These are phyloP conservation scores for Lepraria neglecta DNA, from an alignment of 495 filamentous ascomycete genomes.

Conservation along the genomic window DNA sequence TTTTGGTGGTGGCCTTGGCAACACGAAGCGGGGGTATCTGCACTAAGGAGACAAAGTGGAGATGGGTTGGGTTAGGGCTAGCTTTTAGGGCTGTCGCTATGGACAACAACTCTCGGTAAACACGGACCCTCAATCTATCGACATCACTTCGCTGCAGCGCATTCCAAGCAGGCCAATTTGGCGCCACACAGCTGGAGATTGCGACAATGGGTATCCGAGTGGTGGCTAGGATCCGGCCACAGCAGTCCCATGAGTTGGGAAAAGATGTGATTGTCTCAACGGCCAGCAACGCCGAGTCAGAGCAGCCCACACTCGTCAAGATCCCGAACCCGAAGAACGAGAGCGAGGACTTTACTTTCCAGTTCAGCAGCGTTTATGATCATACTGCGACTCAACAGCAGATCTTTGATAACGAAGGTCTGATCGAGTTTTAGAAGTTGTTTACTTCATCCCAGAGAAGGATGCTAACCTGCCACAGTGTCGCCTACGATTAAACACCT, in stretches of 20 bases:
- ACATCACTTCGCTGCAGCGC: neutral
- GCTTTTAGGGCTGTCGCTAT: slow-evolving; percentile 5
- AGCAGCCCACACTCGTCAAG: slow-evolving; percentile 65
- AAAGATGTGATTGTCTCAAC: slow-evolving; percentile 72
- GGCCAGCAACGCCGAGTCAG: slow-evolving; percentile 37
- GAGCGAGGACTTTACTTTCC: slow-evolving; percentile 82
- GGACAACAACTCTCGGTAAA: neutral
- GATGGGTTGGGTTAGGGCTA: neutral
- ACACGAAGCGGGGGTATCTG: too few species aligned
- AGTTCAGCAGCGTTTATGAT: slow-evolving; percentile 92
- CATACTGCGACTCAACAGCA: slow-evolving; percentile 71
- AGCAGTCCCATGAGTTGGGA: slow-evolving; percentile 73
- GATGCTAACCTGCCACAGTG: slow-evolving; percentile 40
- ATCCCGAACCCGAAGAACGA: slow-evolving; percentile 95
- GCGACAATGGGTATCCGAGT: slow-evolving; percentile 51
- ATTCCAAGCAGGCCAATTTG: neutral
- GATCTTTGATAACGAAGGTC: slow-evolving; percentile 84
- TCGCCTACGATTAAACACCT: slow-evolving; percentile 77
- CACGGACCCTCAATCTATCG: neutral
- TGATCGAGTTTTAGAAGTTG: neutral
- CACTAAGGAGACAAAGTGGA: too few species aligned
- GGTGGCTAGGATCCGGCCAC: slow-evolving; percentile 81
- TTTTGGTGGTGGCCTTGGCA: too few species aligned
- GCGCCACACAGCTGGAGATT: neutral
- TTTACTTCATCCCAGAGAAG: slow-evolving; percentile 23